phyloP scores from a whole-genome alignment of 2,329 filamentous ascomycete species.

The Xylaria sp. region DNA sequence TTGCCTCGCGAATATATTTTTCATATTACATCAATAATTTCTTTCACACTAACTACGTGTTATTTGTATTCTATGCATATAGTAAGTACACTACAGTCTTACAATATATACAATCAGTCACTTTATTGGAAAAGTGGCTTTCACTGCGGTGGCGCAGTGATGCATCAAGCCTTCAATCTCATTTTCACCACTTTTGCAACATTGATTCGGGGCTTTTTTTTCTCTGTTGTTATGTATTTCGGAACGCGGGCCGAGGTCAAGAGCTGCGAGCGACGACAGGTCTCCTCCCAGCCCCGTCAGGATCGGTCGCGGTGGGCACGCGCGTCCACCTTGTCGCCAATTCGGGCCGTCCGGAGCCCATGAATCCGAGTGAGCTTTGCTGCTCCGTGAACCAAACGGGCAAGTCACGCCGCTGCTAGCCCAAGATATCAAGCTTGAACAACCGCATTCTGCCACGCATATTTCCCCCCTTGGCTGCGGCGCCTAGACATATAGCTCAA shows the following conservation, averaged over 20 bases:
- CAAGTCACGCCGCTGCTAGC: constrained; percentile 36
- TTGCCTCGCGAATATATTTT: neutral
- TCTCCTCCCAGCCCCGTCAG: constrained; percentile 7
- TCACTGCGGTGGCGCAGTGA: neutral
- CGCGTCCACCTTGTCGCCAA: constrained; percentile 28
- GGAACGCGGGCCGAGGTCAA: constrained; percentile 35
- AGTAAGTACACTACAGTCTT: no score
- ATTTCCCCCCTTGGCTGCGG: constrained; percentile 6
- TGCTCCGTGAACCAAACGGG: constrained; percentile 41
- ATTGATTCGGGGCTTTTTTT: neutral
- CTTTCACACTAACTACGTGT: neutral
- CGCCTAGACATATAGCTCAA: constrained; percentile 1
- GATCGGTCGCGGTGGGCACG: constrained; percentile 18
- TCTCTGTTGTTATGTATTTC: constrained; percentile 9
- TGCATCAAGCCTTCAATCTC: neutral
- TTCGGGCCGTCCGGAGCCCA: constrained; percentile 37
- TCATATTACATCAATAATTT: neutral
- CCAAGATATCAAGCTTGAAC: constrained; percentile 14
- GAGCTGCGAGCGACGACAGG: constrained; percentile 9
- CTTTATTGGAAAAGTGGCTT: neutral
- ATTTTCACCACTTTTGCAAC: neutral
- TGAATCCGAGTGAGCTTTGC: constrained; percentile 21
- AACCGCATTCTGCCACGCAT: constrained; percentile 7
- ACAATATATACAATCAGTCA: no score
- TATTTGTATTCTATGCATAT: neutral